Base-by-base conservation (phyloP, 139 green algal species). In the Chlorokybus atmophyticus region DNA sequence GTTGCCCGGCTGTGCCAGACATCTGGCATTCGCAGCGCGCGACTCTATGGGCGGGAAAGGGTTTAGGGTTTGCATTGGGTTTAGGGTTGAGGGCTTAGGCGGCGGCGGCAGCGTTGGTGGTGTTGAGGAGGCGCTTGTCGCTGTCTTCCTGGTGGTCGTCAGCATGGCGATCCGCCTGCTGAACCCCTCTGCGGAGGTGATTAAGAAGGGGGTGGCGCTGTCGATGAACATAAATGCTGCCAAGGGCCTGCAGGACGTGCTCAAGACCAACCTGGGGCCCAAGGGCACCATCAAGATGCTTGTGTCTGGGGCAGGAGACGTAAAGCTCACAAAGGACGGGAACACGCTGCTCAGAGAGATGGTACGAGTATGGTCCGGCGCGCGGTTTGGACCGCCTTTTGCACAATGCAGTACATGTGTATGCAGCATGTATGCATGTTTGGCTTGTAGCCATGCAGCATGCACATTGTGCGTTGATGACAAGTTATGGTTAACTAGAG, bases 221-320 rank as follows among this genome's bases (percentile, higher is more conserved):
- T 93, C 94, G 62, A 99, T 98, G 91, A 96, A 93, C 79, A 93
- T 97, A 68, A 95, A 95, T 64, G 92, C 92, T 26, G 85, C 88
- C 26, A 98, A 97, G 62, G 92, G 92, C 0, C 76, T 99, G 48
- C 79, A 92, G 52, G 91, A 99, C 41, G 92, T 99, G 1, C 93
- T 99, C 83, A 90, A 87, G 58, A 93, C 81, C 27, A 99, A 99
- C 66, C 77, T 98, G 5, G 88, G 92, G 0, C 92, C 92, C 7
- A 93, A 88, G 50, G 92, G 92, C 21, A 99, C 92, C n/a, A 94
- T 98, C 64, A 98, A 99, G 74, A 99, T 99, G 92, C 59, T 79
- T 29, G 68, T 78, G 21, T 57, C 58, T 10, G 71, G 60, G 17
- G 56, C 60, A 10, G 67, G 85, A 87, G 87, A 93, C 59, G 94